A percentile compares a stretch with the other conserved stretches of the same genome.
These are phyloP conservation scores for Quercus dentata DNA, from an alignment of 306 rosid genomes.

Conservation along the genomic window DNA sequence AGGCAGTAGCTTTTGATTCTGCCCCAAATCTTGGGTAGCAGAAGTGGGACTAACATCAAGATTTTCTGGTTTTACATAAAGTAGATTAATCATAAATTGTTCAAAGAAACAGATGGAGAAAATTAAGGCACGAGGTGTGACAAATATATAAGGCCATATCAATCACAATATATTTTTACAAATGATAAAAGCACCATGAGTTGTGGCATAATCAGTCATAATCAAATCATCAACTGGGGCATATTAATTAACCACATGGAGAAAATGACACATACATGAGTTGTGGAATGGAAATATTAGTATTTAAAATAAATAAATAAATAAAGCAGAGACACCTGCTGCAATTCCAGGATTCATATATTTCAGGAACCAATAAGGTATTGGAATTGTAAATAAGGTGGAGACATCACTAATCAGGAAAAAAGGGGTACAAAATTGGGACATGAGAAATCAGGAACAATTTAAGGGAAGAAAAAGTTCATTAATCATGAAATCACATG, in stretches of 20 bases:
- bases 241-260: neutral
- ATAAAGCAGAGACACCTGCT: neutral
- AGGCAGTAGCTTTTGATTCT: constrained; percentile 49
- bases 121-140: neutral
- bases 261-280: neutral
- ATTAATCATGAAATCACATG: neutral
- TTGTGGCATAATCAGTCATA: neutral
- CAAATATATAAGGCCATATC: neutral
- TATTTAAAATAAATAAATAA: neutral
- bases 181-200: neutral
- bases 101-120: neutral
- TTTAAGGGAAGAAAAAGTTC: neutral
- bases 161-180: neutral
- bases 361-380: neutral
- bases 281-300: neutral
- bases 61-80: constrained; percentile 25
- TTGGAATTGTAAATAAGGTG: neutral
- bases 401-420: neutral
- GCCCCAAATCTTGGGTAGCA: constrained; percentile 34
- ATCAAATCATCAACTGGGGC: neutral
- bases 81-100: constrained; percentile 18
- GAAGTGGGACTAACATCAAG: constrained; percentile 18
- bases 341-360: neutral
- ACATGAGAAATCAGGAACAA: neutral
- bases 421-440: neutral